Evolutionary conservation across 345 rosid genomes (phyloP).

Genomic region (Kernera saxatilis): DNA sequence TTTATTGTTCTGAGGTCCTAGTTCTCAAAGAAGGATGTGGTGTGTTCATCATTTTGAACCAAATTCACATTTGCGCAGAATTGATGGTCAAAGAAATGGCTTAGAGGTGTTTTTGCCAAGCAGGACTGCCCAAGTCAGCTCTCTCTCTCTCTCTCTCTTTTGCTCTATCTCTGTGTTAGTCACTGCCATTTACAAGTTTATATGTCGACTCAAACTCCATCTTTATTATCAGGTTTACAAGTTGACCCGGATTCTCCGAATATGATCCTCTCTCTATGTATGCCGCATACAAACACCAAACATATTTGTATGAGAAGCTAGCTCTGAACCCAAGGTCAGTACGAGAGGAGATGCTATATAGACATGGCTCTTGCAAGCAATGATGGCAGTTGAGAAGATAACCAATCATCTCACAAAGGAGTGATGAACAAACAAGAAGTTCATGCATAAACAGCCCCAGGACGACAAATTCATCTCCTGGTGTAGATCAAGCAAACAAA

Average conservation of each 20-base stretch:
- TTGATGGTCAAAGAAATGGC: conserved; percentile 71
- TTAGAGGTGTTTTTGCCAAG: conserved; percentile 72
- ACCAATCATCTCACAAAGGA: background rate
- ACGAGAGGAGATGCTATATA: background rate
- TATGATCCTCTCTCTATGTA: conserved; percentile 29
- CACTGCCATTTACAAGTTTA: background rate
- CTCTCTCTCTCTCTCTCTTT: conserved; percentile 2
- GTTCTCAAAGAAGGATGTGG: background rate
- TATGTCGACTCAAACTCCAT: background rate
- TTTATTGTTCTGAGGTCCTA: background rate
- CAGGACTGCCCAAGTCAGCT: conserved; percentile 87
- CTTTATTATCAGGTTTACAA: conserved; percentile 52
- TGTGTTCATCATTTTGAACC: conserved; percentile 3
- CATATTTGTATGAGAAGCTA: conserved; percentile 8
- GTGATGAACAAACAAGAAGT: background rate
- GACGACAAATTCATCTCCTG: background rate
- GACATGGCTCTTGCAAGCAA: background rate
- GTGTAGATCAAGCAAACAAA: conserved; percentile 11
- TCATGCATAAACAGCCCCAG: background rate
- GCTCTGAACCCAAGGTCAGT: background rate
- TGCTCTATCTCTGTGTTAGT: background rate
- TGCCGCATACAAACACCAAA: background rate
- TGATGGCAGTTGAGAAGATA: background rate
- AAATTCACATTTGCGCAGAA: conserved; percentile 40
- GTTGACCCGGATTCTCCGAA: conserved; percentile 57